Base-by-base conservation (phyloP, 2,329 filamentous ascomycete genomes). In the Penicillium sp. region DNA sequence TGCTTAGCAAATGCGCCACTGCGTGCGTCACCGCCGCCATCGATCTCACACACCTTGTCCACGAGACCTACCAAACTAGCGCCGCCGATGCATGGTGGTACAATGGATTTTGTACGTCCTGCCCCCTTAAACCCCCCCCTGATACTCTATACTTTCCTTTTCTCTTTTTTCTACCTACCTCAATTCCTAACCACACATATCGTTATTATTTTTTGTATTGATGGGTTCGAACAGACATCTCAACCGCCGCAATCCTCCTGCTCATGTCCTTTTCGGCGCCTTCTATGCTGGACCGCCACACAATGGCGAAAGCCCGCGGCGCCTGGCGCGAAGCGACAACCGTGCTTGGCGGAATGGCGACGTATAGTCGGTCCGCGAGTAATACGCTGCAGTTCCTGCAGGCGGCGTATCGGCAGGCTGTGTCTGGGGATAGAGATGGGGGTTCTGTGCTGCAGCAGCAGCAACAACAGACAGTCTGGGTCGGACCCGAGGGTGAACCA, bases 31-130 rank as follows among this genome's bases (percentile, higher is more conserved):
- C 60, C 2, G 65, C 73, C 2, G 73, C 76, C 0, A 67, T 73
- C 4, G 67, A 74, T 9, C 67, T 79, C 2, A 67, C 77, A 2
- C 64, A 66, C 1, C 66, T 75, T 6, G 64, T 78, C 1, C 61
- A 75, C 35, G 61, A 70, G 13, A 76, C 71, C 4, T 72, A 74
- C 44, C 55, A 59, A 45, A 71, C 71, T 1, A 63, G 70, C 1
- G 45, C 66, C 1, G 70, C 71, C 3, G 74, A 73, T 23, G 67
- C 71, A 4, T 78, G 75, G 76, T 79, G 76, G 77, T 78, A 78
- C 61, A 78, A 78, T 58, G 74, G 73, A 9, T 76, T 78, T 17
- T 79, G 76, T 78, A 69, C 44, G 75, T 68, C 31, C 3, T n/a
- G 26, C 26, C 26, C 26, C 13, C 41, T 7, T 31, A 11, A 47